A percentile compares a stretch with the other conserved stretches of the same genome.
Conservation (phyloP, 2,329 filamentous ascomycete genomes). For the Fusarium fujikuroi region DNA sequence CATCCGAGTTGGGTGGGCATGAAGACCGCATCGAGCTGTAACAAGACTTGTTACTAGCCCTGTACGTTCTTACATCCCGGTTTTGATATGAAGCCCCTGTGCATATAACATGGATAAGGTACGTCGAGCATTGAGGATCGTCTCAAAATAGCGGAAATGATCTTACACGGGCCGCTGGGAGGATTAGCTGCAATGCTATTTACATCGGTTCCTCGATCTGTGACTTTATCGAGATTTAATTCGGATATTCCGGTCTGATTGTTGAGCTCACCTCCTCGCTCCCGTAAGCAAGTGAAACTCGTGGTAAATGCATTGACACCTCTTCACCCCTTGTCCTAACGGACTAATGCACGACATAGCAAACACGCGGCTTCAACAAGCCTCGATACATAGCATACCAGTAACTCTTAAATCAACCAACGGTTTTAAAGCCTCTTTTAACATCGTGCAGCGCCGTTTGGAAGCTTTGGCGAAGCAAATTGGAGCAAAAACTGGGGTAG, state of each 20-base stretch:
- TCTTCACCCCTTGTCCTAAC: neutral
- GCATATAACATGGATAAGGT: slow-evolving; percentile 7
- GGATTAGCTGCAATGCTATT: slow-evolving; percentile 5
- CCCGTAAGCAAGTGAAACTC: slow-evolving; percentile 4
- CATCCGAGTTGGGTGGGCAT: slow-evolving; percentile 16
- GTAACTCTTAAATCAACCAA: neutral
- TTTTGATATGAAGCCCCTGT: slow-evolving; percentile 17
- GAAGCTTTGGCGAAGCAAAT: slow-evolving; percentile 14
- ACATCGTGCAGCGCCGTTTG: slow-evolving; percentile 9
- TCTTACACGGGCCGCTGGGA: slow-evolving; percentile 10
- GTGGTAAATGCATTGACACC: slow-evolving; percentile 8
- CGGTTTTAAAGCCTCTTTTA: neutral
- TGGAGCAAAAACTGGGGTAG: slow-evolving; percentile 15
- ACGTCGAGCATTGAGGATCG: slow-evolving; percentile 25
- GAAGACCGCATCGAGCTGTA: slow-evolving; percentile 19
- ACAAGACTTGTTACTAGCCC: slow-evolving; percentile 19
- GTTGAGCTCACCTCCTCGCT: slow-evolving; percentile 1
- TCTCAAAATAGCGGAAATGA: slow-evolving; percentile 19
- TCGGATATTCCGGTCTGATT: slow-evolving; percentile 25
- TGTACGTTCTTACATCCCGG: slow-evolving; percentile 10
- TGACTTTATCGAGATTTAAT: neutral
- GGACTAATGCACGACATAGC: slow-evolving; percentile 16
- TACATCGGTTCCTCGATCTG: slow-evolving; percentile 6
- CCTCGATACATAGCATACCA: neutral
- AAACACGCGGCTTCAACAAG: slow-evolving; percentile 7